Percentiles rank a stretch among this genome's conserved stretches.
Evolutionary conservation across 2,329 filamentous ascomycete species (phyloP).

Genomic region (Diaporthe sp.): DNA sequence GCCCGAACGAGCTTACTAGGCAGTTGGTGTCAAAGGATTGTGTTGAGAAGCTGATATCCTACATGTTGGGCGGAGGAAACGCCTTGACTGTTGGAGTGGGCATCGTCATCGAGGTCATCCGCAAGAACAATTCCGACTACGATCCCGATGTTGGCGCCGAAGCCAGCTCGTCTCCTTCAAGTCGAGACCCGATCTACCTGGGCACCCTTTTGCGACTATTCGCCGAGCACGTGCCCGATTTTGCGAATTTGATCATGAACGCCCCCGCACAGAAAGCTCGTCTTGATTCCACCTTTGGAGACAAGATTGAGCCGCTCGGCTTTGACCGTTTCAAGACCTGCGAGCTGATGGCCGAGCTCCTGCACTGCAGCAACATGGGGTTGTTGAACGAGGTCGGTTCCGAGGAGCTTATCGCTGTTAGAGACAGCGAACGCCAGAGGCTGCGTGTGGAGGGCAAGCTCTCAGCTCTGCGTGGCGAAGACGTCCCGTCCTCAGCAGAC

Average conservation of each 20-base stretch:
- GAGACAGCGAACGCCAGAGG: slow-evolving; percentile 84
- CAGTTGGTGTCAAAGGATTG: slow-evolving; percentile 91
- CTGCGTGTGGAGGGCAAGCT: slow-evolving; percentile 83
- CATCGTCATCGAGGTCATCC: slow-evolving; percentile 97
- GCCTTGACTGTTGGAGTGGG: slow-evolving; percentile 95
- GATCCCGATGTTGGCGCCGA: slow-evolving; percentile 91
- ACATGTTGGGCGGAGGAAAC: slow-evolving; percentile 95
- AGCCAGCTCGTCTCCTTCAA: slow-evolving; percentile 81
- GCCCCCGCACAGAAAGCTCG: slow-evolving; percentile 78
- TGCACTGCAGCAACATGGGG: slow-evolving; percentile 99
- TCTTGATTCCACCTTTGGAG: slow-evolving; percentile 88
- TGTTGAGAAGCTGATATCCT: slow-evolving; percentile 83
- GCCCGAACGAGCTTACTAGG: slow-evolving; percentile 94
- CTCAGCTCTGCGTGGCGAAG: slow-evolving; percentile 54
- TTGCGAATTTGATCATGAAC: slow-evolving; percentile 90
- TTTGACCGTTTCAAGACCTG: slow-evolving; percentile 99
- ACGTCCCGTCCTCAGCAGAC: slow-evolving; percentile 64
- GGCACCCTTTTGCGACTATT: slow-evolving; percentile 91
- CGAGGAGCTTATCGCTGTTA: slow-evolving; percentile 82
- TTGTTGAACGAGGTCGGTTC: slow-evolving; percentile 91
- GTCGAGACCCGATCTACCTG: slow-evolving; percentile 93
- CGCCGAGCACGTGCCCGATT: slow-evolving; percentile 89
- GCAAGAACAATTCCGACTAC: slow-evolving; percentile 99
- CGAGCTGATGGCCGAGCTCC: slow-evolving; percentile 95
- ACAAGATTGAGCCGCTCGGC: slow-evolving; percentile 90